Base-by-base conservation (phyloP, 805 yeast species). In the Candida coquimbonensis region DNA sequence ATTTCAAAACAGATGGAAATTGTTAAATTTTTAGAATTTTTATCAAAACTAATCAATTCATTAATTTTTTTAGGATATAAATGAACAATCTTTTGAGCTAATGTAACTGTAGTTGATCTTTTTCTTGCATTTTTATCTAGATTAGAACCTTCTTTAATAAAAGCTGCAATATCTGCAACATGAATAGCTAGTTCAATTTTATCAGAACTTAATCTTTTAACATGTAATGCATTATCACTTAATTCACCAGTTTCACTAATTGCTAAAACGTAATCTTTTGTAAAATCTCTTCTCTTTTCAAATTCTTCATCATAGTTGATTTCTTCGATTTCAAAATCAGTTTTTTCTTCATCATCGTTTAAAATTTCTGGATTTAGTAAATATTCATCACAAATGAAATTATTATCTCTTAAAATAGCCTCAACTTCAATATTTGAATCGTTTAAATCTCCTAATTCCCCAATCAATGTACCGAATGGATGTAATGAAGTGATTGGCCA, bases 401-500 rank as follows among this genome's bases (percentile, higher is more conserved):
- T 86, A 63, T 83, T 84, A 57, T 86, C 98, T 59, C 97, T 80
- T 53, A 93, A 72, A 45, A 93, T 83, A 1, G 97, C 87, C 62
- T 84, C 91, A 49, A 89, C 78, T 63, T 89, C 96, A 37, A 91
- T 87, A 21, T 74, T 70, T 3, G 81, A 75, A 51, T 83, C 91
- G 53, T 81, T 87, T 57, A 86, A 79, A 35, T 79, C 75, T 24
- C 99, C 99, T 50, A 93, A 70, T 55, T 86, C 87, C 39, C 90
- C 85, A 25, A 91, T 83, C 47, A 93, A 70, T 29, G 96, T 89
- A 56, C 99, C 99, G 61, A 93, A 93, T 6, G 99, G 99, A 70
- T 93, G 99, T 64, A 93, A 75, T 0, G 98, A 91, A 9, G 99
- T 93, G 65, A 93, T 93, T 60, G 99, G 99, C 99, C 99, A 93